Conservation (phyloP, 192 early-diverging fungal species). For the Funneliformis geosporum region DNA sequence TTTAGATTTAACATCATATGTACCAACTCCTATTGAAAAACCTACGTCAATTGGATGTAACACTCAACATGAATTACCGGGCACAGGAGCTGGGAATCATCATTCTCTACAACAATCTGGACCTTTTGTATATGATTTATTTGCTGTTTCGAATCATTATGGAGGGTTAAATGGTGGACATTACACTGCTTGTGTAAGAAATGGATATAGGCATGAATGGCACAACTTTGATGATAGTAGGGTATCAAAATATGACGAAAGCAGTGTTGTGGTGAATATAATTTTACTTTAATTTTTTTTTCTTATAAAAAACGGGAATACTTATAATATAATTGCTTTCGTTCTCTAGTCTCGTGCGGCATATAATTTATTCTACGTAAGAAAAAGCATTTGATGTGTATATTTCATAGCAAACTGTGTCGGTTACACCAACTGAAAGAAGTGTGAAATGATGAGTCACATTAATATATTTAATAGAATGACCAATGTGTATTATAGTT, state of each 20-base stretch:
- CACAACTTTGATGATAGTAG: constrained; percentile 85
- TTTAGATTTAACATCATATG: constrained; percentile 62
- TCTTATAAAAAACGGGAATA: neutral
- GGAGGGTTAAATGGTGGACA: constrained; percentile 74
- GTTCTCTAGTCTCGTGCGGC: constrained; percentile 17
- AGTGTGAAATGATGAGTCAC: no score
- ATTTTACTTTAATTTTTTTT: neutral
- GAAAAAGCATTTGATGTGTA: neutral
- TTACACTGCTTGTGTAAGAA: constrained; percentile 74
- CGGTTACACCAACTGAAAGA: no score
- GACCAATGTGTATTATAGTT: neutral
- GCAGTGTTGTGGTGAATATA: constrained; percentile 55
- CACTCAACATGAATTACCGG: neutral
- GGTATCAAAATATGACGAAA: constrained; percentile 59
- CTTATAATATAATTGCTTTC: neutral
- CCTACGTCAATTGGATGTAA: constrained; percentile 11
- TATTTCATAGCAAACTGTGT: no score
- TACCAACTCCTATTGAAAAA: constrained; percentile 37
- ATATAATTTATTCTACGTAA: constrained; percentile 24
- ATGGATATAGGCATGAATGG: constrained; percentile 68
- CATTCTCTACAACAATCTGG: constrained; percentile 1
- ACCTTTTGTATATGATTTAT: constrained; percentile 70
- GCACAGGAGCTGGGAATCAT: neutral
- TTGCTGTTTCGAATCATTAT: constrained; percentile 82
- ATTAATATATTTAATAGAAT: no score